Conservation (phyloP, 305 asterid species). For the Rubia tinctorum region DNA sequence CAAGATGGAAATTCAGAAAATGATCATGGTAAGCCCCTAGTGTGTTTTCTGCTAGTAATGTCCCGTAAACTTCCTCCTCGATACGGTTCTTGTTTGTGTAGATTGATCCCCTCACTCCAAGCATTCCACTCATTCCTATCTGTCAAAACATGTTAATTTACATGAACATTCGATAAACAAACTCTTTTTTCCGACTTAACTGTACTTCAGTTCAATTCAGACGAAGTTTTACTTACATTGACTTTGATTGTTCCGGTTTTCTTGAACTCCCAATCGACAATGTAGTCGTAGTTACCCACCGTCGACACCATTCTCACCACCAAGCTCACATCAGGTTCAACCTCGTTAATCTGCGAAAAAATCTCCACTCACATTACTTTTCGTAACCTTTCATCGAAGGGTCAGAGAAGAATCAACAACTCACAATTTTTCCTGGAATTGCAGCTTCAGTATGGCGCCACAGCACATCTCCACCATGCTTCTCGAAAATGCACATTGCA, state of each 20-base stretch:
- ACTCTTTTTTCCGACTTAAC: background rate
- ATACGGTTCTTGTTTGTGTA: background rate
- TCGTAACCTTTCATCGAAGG: background rate
- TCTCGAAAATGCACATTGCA: background rate
- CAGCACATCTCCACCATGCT: background rate
- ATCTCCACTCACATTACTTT: background rate
- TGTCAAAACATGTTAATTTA: background rate
- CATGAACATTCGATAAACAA: too few species aligned
- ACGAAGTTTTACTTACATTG: background rate
- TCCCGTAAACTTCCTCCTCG: background rate
- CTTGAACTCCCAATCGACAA: slow-evolving; percentile 1
- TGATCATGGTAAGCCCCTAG: slow-evolving; percentile 1
- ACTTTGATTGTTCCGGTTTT: background rate
- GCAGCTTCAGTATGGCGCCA: slow-evolving; percentile 4
- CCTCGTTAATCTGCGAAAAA: background rate
- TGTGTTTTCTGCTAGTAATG: slow-evolving; percentile 1
- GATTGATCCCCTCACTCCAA: background rate
- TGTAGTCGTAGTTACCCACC: background rate
- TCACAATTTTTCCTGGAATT: background rate
- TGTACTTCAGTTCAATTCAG: background rate
- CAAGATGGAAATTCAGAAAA: slow-evolving; percentile 1
- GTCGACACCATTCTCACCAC: slow-evolving; percentile 4
- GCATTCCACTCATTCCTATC: background rate
- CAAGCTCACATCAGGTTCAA: background rate
- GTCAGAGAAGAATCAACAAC: background rate